These are phyloP conservation scores for Spergularia azorica DNA, from an alignment of 179 eudicot genomes.

Conservation along the genomic window DNA sequence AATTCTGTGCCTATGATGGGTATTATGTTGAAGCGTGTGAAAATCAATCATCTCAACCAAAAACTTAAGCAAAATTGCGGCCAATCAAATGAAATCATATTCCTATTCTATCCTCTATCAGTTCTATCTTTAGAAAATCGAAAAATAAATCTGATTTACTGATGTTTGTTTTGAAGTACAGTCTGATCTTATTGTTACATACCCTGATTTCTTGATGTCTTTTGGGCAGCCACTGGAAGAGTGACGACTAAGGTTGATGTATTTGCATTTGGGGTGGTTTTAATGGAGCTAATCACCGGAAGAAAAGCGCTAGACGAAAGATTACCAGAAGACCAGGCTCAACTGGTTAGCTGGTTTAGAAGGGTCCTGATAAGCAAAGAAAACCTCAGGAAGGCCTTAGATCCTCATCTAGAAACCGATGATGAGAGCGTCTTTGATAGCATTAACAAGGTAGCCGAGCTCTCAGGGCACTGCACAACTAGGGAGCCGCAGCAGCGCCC, in stretches of 20 bases:
- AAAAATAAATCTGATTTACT: no score
- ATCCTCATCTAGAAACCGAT: slow-evolving; percentile 30
- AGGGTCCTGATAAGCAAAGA: slow-evolving; percentile 33
- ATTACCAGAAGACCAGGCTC: slow-evolving; percentile 42
- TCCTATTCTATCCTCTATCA: no score
- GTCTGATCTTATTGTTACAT: no score
- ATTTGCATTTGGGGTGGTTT: slow-evolving; percentile 42
- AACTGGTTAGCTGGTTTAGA: slow-evolving; percentile 40
- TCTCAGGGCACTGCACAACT: slow-evolving; percentile 42
- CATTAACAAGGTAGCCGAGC: slow-evolving; percentile 42
- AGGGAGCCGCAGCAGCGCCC: slow-evolving; percentile 47
- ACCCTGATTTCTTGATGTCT: no score
- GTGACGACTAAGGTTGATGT: slow-evolving; percentile 48
- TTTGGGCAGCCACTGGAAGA: slow-evolving; percentile 39
- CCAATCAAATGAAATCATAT: no score
- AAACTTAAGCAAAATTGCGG: no score
- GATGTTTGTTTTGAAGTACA: no score
- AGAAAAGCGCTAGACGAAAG: slow-evolving; percentile 45
- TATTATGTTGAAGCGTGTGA: no score
- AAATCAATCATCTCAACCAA: no score
- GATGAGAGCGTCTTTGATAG: slow-evolving; percentile 33
- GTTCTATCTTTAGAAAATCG: no score
- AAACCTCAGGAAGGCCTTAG: slow-evolving; percentile 35
- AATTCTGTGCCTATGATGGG: no score
- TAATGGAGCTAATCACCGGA: slow-evolving; percentile 48